Conservation (phyloP, 441 rosid genomes). For the Gossypium aridum region DNA sequence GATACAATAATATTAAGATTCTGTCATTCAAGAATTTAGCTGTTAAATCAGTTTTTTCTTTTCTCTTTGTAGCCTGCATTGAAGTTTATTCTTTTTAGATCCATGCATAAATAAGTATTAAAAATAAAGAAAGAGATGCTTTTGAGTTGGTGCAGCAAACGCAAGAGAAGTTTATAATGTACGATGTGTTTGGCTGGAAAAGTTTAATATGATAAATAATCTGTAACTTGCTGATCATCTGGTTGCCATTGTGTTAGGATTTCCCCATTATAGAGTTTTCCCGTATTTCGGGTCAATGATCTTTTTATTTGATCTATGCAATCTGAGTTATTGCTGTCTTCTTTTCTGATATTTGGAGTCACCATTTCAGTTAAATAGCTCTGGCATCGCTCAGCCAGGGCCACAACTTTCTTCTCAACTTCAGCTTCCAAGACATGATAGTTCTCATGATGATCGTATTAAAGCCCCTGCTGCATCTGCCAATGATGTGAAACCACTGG, state of each 20-base stretch:
- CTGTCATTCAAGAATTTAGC: background rate
- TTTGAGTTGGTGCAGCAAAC: background rate
- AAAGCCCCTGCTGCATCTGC: slow-evolving; percentile 35
- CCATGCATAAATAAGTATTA: background rate
- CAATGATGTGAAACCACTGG: slow-evolving; percentile 46
- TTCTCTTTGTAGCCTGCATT: background rate
- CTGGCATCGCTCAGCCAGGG: slow-evolving; percentile 35
- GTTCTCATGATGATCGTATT: slow-evolving; percentile 49
- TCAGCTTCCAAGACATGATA: slow-evolving; percentile 57
- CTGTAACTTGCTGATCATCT: background rate
- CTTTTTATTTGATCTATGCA: background rate
- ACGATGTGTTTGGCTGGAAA: background rate
- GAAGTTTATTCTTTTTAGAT: background rate
- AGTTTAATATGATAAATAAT: background rate
- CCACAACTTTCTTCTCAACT: slow-evolving; percentile 48
- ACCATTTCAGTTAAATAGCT: slow-evolving; percentile 42
- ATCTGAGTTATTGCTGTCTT: background rate
- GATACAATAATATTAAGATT: background rate
- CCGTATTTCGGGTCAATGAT: background rate
- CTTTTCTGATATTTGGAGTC: background rate
- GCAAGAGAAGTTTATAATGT: background rate
- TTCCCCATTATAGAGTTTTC: background rate
- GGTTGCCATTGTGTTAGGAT: background rate
- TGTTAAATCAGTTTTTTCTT: background rate
- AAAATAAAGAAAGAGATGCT: background rate